Conservation (phyloP, 495 filamentous ascomycete genomes). For the Umbilicaria muhlenbergii region DNA sequence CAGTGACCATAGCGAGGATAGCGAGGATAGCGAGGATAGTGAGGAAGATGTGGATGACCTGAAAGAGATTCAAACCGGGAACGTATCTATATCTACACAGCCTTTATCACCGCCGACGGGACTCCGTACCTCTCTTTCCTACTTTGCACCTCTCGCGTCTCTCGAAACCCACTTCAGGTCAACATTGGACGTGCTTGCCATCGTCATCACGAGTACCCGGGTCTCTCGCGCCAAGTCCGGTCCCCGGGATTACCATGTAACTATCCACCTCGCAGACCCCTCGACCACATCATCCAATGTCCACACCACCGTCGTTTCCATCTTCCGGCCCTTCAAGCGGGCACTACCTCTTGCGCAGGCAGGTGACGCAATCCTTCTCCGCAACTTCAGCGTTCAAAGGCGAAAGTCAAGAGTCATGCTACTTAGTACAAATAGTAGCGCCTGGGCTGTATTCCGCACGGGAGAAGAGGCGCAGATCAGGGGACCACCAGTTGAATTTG, state of each 20-base stretch:
- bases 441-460: conserved; percentile 49
- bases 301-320: conserved; percentile 30
- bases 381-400: conserved; percentile 51
- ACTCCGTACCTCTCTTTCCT: conserved; percentile 45
- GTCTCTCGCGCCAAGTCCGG: conserved; percentile 46
- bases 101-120: conserved; percentile 20
- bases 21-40: not conserved
- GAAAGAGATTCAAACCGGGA: not conserved
- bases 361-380: conserved; percentile 65
- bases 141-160: conserved; percentile 52
- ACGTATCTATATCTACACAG: conserved; percentile 1
- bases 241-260: conserved; percentile 52
- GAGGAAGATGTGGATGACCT: conserved; percentile 8
- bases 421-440: conserved; percentile 31
- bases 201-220: conserved; percentile 39
- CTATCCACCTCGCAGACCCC: conserved; percentile 55
- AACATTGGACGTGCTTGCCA: conserved; percentile 48
- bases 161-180: conserved; percentile 39
- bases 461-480: conserved; percentile 30
- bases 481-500: conserved; percentile 52
- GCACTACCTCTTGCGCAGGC: conserved; percentile 49
- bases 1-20: not conserved
- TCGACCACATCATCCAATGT: conserved; percentile 25
- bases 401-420: conserved; percentile 29
- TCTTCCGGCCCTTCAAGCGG: conserved; percentile 59